Base-by-base conservation (phyloP, 495 filamentous ascomycete genomes). In the Hyaloscypha variabilis region DNA sequence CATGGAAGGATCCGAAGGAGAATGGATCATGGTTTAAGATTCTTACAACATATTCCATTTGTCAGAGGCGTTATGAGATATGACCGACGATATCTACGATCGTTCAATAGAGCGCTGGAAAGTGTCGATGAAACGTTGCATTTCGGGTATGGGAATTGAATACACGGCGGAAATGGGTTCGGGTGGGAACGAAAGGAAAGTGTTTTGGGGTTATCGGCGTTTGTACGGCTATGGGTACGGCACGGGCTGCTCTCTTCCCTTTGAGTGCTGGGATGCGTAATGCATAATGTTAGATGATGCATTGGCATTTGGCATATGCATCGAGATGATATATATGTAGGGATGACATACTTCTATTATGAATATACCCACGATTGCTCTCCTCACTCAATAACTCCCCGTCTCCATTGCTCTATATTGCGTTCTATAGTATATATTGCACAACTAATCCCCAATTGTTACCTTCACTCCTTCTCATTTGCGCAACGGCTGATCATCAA, bases 1-100 rank as follows among this genome's bases (percentile, higher is more conserved):
- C 60, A 94, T 95, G 80, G 87, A 90, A 69, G 84, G 88, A 46
- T 82, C 85, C 4, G 91, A 91, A 60, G 91, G 91, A 26, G 92
- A 96, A 79, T 95, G 92, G 78, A 93, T 95, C 76, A 90, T 94
- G 76, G 89, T 94, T 69, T 96, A 36, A 67, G 39, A 46, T 46
- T 46, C 39, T 13, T 36, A 36, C 31, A 14, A 34, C 31, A 34
- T 46, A 4, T 46, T 46, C 39, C 39, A 10, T 46, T 46, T 46
- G 6, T 46, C 6, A 46, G 39, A 46, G 39, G 39, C 39, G 39
- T 46, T 46, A 46, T 17, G 39, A 17, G 39, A 46, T 10, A 46
- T 46, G 39, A 46, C 14, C 39, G 6, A 46, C 39, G 39, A 46
- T 46, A 46, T 46, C 39, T 17, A 46, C 19, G 39, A 46, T 17